Evolutionary conservation across 2,329 filamentous ascomycete genomes (phyloP).

Genomic region (Paraphaeosphaeria minitans): DNA sequence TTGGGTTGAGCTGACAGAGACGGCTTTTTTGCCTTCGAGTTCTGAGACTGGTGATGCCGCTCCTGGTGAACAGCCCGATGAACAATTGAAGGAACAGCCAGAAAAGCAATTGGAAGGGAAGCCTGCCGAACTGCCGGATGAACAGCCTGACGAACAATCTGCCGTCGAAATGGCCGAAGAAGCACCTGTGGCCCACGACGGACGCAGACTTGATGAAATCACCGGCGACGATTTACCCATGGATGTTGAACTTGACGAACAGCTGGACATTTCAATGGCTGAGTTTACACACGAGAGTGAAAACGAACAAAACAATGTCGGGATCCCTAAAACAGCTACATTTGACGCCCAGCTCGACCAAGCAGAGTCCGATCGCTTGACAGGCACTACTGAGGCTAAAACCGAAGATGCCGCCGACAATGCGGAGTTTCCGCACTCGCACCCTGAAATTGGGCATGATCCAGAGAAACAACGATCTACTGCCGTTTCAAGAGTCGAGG

Average conservation of each 20-base stretch:
- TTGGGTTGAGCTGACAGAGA: conserved; percentile 10
- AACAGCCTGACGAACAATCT: background rate
- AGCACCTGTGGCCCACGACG: background rate
- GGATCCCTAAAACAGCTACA: background rate
- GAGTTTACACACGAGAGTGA: background rate
- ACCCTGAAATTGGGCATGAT: background rate
- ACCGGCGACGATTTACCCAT: background rate
- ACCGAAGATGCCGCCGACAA: no score
- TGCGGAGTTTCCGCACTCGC: background rate
- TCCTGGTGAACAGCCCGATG: background rate
- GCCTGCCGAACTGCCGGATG: background rate
- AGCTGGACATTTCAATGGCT: conserved; percentile 1
- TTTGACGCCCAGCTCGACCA: background rate
- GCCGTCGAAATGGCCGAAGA: conserved; percentile 3
- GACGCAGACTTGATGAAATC: background rate
- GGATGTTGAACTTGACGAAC: background rate
- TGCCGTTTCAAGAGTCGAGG: conserved; percentile 21
- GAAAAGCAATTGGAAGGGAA: background rate
- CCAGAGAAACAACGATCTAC: conserved; percentile 12
- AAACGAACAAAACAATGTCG: background rate
- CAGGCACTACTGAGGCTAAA: background rate
- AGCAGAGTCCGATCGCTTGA: background rate
- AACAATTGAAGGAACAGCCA: background rate
- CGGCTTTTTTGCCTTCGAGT: conserved; percentile 22
- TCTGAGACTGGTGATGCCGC: conserved; percentile 14